Evolutionary conservation across 2,329 filamentous ascomycete species (phyloP).

Genomic region (Beauveria caledonica): DNA sequence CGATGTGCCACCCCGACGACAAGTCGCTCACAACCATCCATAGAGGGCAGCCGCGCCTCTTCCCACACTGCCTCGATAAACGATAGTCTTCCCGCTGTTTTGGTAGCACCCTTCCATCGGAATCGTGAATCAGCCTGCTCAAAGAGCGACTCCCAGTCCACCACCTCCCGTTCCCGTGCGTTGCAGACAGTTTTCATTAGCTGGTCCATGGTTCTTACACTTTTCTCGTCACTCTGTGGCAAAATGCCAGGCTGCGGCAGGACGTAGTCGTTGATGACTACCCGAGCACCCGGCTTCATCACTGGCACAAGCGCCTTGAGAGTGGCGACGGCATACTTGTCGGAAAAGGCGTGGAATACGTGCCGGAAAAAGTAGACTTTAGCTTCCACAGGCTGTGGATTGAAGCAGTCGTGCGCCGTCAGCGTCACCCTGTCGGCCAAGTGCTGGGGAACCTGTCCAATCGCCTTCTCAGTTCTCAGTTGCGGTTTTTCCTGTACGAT

Average conservation of each 20-base stretch:
- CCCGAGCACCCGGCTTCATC: conserved; percentile 38
- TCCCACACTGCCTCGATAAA: conserved; percentile 30
- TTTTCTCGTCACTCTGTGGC: conserved; percentile 28
- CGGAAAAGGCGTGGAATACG: conserved; percentile 50
- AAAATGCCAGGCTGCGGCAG: conserved; percentile 24
- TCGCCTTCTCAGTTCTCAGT: conserved; percentile 28
- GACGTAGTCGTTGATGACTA: conserved; percentile 31
- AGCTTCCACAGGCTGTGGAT: conserved; percentile 39
- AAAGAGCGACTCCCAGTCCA: conserved; percentile 36
- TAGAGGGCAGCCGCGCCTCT: neutral
- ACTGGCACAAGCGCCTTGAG: conserved; percentile 38
- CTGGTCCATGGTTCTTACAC: conserved; percentile 34
- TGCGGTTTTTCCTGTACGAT: conserved; percentile 41
- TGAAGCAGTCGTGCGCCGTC: conserved; percentile 44
- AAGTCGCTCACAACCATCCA: neutral
- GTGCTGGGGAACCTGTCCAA: conserved; percentile 23
- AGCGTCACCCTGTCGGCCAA: conserved; percentile 28
- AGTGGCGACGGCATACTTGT: conserved; percentile 35
- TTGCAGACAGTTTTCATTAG: conserved; percentile 40
- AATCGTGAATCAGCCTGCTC: conserved; percentile 28
- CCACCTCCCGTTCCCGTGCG: conserved; percentile 34
- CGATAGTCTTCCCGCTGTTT: conserved; percentile 23
- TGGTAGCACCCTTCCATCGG: conserved; percentile 24
- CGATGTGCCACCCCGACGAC: conserved; percentile 5
- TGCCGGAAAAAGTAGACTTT: conserved; percentile 47